Percentiles rank a stretch among this genome's conserved stretches.
phyloP scores from a whole-genome alignment of 2,329 filamentous ascomycete genomes.

The Lachnellula arida region DNA sequence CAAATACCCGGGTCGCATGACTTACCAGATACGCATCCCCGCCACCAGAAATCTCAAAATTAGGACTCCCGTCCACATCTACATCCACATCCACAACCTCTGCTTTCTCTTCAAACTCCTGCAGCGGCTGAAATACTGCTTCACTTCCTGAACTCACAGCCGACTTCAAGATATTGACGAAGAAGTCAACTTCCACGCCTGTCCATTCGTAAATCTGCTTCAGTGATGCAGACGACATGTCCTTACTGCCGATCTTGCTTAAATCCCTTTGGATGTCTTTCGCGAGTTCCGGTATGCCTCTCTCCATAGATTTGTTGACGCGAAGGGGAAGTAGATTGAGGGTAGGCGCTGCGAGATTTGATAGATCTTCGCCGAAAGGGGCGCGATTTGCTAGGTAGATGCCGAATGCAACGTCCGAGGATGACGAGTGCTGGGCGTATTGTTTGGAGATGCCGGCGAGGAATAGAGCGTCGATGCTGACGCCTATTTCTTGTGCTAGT shows the following conservation, averaged over 20 bases:
- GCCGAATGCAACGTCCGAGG: conserved; percentile 57
- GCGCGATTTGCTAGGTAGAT: conserved; percentile 79
- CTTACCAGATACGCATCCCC: conserved; percentile 23
- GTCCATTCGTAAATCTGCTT: conserved; percentile 74
- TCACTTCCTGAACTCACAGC: neutral
- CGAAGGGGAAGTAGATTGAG: conserved; percentile 73
- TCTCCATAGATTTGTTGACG: conserved; percentile 37
- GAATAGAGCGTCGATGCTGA: conserved; percentile 70
- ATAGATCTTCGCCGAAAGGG: conserved; percentile 44
- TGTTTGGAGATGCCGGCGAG: conserved; percentile 64
- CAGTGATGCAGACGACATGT: conserved; percentile 56
- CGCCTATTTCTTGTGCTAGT: conserved; percentile 45
- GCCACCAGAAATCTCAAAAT: neutral
- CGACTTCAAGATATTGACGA: conserved; percentile 71
- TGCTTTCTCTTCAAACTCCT: conserved; percentile 7
- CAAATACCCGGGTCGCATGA: neutral
- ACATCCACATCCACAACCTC: conserved; percentile 9
- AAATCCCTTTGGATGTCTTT: conserved; percentile 63
- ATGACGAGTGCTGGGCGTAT: conserved; percentile 4
- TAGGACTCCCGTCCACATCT: neutral
- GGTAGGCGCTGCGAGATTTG: conserved; percentile 58
- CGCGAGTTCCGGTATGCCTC: conserved; percentile 48
- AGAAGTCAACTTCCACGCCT: conserved; percentile 62
- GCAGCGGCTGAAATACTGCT: conserved; percentile 9
- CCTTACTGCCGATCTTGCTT: conserved; percentile 50